These are phyloP conservation scores for Exidia glandulosa DNA, from an alignment of 768 basidiomycete genomes.

Conservation along the genomic window DNA sequence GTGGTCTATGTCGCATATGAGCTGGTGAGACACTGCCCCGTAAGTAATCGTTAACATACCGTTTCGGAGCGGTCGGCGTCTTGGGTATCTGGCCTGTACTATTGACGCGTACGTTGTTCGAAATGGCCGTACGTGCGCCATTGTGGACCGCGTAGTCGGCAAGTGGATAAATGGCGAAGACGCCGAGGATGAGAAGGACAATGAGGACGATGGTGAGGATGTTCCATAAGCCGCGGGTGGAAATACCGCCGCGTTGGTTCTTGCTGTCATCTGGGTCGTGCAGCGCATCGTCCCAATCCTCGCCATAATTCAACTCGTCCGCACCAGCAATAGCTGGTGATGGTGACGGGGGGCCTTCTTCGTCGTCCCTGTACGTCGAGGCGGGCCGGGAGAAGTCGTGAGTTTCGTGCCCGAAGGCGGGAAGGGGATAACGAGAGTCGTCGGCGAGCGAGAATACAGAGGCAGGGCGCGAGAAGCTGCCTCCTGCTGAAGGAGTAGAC, in stretches of 20 bases:
- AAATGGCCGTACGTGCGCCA: conserved; percentile 33
- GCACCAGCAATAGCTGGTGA: too few relatives aligned
- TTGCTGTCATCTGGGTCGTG: conserved; percentile 73
- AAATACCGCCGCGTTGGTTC: conserved; percentile 36
- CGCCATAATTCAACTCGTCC: neutral
- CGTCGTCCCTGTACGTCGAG: neutral
- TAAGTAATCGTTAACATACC: neutral
- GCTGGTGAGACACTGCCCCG: too few relatives aligned
- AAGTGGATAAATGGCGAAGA: conserved; percentile 70
- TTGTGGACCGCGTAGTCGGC: conserved; percentile 48
- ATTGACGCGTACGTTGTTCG: conserved; percentile 58
- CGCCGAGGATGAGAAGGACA: conserved; percentile 56
- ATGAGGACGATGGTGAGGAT: conserved; percentile 20
- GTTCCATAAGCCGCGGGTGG: conserved; percentile 68
- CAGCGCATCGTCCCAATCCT: conserved; percentile 76
- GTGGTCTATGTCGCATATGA: too few relatives aligned
- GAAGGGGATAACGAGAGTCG: neutral
- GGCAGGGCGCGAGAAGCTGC: neutral
- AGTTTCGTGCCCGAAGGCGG: neutral
- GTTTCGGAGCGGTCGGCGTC: conserved; percentile 47
- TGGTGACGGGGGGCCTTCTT: neutral
- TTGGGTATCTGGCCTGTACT: conserved; percentile 55
- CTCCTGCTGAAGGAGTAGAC: neutral
- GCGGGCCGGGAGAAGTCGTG: neutral
- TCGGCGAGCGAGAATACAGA: neutral